phyloP scores from a whole-genome alignment of 2,329 filamentous ascomycete species.

The Coccinonectria pachysandricola region DNA sequence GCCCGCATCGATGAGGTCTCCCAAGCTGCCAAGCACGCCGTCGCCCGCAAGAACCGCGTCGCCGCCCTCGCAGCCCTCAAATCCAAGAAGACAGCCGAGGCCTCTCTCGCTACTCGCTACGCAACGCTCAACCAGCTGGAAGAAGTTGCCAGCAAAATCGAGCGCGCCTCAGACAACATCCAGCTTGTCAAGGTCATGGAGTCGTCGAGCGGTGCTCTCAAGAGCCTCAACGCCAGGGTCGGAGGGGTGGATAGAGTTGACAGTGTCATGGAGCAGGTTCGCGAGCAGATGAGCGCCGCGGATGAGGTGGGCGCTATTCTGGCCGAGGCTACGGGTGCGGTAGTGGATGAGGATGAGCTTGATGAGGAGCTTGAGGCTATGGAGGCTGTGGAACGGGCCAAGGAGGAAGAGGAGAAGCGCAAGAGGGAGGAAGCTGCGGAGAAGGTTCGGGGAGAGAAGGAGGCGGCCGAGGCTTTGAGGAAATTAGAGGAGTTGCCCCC shows the following conservation, averaged over 20 bases:
- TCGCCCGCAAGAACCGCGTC: constrained; percentile 61
- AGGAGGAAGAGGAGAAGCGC: constrained; percentile 40
- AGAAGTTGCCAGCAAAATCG: constrained; percentile 69
- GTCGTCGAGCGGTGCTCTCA: constrained; percentile 61
- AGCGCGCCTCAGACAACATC: constrained; percentile 76
- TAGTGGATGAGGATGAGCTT: constrained; percentile 70
- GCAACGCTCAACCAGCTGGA: constrained; percentile 73
- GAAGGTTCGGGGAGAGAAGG: constrained; percentile 33
- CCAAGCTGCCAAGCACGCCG: constrained; percentile 55
- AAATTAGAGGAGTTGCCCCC: constrained; percentile 42
- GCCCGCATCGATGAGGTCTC: constrained; percentile 57
- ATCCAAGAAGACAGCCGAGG: constrained; percentile 73
- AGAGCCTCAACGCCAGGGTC: constrained; percentile 61
- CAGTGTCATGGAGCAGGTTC: constrained; percentile 61
- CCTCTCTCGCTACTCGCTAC: constrained; percentile 59
- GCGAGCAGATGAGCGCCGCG: constrained; percentile 69
- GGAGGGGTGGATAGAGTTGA: constrained; percentile 71
- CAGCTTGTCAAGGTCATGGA: constrained; percentile 78
- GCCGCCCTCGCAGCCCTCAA: constrained; percentile 69
- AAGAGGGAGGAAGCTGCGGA: constrained; percentile 28
- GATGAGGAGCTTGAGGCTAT: constrained; percentile 79
- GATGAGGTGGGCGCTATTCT: constrained; percentile 77
- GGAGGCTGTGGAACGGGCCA: constrained; percentile 48
- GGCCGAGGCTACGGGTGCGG: constrained; percentile 44
- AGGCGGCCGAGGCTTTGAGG: constrained; percentile 37